phyloP scores from a whole-genome alignment of 2,329 filamentous ascomycete species.

The Furcasterigmium furcatum region DNA sequence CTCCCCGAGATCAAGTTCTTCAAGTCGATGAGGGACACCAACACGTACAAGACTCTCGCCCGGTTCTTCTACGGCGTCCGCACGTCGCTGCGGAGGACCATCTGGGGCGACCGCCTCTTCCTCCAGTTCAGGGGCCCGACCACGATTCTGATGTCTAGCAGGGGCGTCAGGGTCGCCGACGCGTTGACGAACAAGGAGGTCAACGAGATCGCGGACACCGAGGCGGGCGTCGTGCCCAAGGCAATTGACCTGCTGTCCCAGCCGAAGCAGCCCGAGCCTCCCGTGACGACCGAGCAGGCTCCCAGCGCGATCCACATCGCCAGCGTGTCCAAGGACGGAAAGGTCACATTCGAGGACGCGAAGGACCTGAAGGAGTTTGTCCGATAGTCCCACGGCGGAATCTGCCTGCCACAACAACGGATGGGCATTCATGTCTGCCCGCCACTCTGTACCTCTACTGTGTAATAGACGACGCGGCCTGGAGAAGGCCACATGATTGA shows the following conservation, averaged over 20 bases:
- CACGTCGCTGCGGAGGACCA: constrained; percentile 74
- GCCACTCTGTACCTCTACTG: too few species aligned
- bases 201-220: constrained; percentile 83
- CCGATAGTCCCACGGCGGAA: too few species aligned
- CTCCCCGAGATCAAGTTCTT: constrained; percentile 73
- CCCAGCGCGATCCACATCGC: constrained; percentile 52
- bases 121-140: constrained; percentile 84
- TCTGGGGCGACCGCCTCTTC: constrained; percentile 94
- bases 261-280: constrained; percentile 24
- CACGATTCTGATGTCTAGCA: constrained; percentile 83
- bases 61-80: constrained; percentile 65
- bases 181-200: constrained; percentile 75
- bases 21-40: constrained; percentile 65
- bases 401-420: too few species aligned
- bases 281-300: constrained; percentile 25
- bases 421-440: too few species aligned
- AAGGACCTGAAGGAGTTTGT: constrained; percentile 49
- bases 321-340: constrained; percentile 56
- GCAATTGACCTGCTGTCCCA: constrained; percentile 47
- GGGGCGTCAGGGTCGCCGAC: constrained; percentile 76
- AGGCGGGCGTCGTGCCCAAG: constrained; percentile 65
- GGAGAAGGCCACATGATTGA: too few species aligned
- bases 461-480: too few species aligned
- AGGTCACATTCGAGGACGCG: constrained; percentile 62
- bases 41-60: constrained; percentile 68